Evolutionary conservation across 257 asterid species (phyloP).

Genomic region (Catharanthus roseus): DNA sequence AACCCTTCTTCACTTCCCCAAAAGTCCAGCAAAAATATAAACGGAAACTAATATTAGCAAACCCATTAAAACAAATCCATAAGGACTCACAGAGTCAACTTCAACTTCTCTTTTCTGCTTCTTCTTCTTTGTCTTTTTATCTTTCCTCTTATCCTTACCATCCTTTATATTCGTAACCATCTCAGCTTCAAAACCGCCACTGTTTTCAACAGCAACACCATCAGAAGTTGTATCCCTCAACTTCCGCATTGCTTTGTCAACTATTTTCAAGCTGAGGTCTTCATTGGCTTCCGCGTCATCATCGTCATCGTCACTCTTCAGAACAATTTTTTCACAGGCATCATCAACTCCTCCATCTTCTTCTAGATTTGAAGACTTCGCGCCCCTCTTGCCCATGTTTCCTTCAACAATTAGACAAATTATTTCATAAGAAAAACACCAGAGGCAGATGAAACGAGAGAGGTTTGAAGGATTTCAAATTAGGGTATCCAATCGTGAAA

Average conservation of each 20-base stretch:
- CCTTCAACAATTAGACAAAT: not conserved
- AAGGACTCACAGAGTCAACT: slow-evolving; percentile 34
- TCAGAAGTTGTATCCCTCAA: slow-evolving; percentile 9
- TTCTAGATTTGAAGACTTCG: slow-evolving; percentile 33
- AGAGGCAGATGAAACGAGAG: not conserved
- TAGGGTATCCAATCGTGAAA: not conserved
- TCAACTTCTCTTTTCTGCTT: slow-evolving; percentile 29
- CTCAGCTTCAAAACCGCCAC: slow-evolving; percentile 23
- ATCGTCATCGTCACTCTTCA: slow-evolving; percentile 19
- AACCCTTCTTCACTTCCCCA: not conserved
- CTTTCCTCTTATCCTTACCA: slow-evolving; percentile 35
- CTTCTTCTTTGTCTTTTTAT: slow-evolving; percentile 36
- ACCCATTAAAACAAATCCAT: not conserved
- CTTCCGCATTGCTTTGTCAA: slow-evolving; percentile 45
- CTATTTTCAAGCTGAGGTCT: slow-evolving; percentile 72
- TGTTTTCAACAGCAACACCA: not conserved
- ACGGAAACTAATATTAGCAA: not conserved
- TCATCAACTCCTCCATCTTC: slow-evolving; percentile 27
- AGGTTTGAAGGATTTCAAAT: not conserved
- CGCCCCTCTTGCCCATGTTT: slow-evolving; percentile 44
- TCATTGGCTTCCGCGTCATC: slow-evolving; percentile 73
- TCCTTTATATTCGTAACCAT: slow-evolving; percentile 30
- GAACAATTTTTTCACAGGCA: slow-evolving; percentile 8
- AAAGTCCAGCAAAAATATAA: not conserved
- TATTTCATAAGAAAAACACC: not conserved